phyloP scores from a whole-genome alignment of 345 rosid species.

The Salix exigua region DNA sequence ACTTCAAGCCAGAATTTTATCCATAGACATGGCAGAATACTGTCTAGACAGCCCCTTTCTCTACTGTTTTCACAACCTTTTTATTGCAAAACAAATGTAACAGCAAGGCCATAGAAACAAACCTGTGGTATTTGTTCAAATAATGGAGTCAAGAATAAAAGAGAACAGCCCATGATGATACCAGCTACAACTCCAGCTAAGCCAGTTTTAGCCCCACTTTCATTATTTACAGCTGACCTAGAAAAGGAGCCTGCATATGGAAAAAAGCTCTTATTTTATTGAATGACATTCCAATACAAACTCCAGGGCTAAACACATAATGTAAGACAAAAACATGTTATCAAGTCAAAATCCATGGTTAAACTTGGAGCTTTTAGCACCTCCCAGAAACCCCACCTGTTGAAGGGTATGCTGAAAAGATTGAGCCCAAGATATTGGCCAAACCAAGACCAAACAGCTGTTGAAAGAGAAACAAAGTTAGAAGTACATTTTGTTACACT shows the following conservation, averaged over 20 bases:
- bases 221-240: slow-evolving; percentile 96
- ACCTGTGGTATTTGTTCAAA: slow-evolving; percentile 94
- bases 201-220: slow-evolving; percentile 93
- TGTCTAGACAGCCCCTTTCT: background rate
- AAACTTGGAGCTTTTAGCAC: slow-evolving; percentile 12
- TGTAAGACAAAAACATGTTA: background rate
- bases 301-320: background rate
- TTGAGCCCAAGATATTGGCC: slow-evolving; percentile 81
- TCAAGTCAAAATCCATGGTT: background rate
- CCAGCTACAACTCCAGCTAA: slow-evolving; percentile 81
- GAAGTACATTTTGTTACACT: background rate
- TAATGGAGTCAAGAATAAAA: slow-evolving; percentile 76
- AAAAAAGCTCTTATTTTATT: slow-evolving; percentile 9
- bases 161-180: slow-evolving; percentile 75
- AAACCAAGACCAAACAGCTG: slow-evolving; percentile 99
- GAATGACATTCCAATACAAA: background rate
- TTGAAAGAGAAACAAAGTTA: slow-evolving; percentile 7
- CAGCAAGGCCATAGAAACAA: slow-evolving; percentile 18
- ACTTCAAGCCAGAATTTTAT: background rate
- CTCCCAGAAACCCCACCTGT: slow-evolving; percentile 60
- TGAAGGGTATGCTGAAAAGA: slow-evolving; percentile 85
- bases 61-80: background rate
- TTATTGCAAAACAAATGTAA: slow-evolving; percentile 1
- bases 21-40: background rate
- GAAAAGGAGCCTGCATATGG: slow-evolving; percentile 83